Evolutionary conservation across 2,329 filamentous ascomycete genomes (phyloP).

Genomic region (Scopulariopsis brevicaulis): DNA sequence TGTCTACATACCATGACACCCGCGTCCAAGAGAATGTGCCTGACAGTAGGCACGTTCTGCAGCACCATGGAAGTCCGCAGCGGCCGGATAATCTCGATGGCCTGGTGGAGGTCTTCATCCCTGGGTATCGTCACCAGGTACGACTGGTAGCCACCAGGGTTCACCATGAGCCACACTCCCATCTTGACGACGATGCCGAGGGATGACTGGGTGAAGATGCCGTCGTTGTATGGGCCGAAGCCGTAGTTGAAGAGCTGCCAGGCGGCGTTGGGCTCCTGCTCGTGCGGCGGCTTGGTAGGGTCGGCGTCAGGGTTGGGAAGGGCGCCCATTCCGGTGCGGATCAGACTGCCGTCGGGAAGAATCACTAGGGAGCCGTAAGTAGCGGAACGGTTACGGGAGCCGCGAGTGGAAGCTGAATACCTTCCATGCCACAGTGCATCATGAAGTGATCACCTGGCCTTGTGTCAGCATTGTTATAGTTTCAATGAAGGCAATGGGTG

Average conservation of each 20-base stretch:
- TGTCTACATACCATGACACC: slow-evolving; percentile 17
- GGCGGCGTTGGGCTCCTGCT: slow-evolving; percentile 13
- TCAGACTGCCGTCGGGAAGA: slow-evolving; percentile 28
- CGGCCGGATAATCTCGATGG: slow-evolving; percentile 23
- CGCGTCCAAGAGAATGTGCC: slow-evolving; percentile 29
- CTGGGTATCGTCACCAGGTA: slow-evolving; percentile 26
- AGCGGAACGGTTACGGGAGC: neutral
- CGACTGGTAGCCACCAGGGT: slow-evolving; percentile 20
- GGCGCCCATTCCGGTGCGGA: slow-evolving; percentile 35
- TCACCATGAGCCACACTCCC: slow-evolving; percentile 31
- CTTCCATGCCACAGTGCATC: slow-evolving; percentile 28
- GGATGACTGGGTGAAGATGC: slow-evolving; percentile 39
- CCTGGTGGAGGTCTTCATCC: slow-evolving; percentile 20
- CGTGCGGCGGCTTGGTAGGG: slow-evolving; percentile 15
- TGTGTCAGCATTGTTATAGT: neutral
- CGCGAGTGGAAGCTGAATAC: too few relatives aligned
- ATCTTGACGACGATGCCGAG: slow-evolving; percentile 43
- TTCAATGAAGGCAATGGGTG: too few relatives aligned
- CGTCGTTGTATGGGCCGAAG: slow-evolving; percentile 26
- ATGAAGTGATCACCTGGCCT: slow-evolving; percentile 18
- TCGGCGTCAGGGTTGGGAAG: slow-evolving; percentile 20
- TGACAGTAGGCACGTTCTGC: slow-evolving; percentile 32
- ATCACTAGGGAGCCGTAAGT: slow-evolving; percentile 16
- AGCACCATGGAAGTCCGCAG: slow-evolving; percentile 19
- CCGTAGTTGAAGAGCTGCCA: slow-evolving; percentile 25